phyloP scores from a whole-genome alignment of 495 filamentous ascomycete species.

The Friedmanniomyces endolithicus region DNA sequence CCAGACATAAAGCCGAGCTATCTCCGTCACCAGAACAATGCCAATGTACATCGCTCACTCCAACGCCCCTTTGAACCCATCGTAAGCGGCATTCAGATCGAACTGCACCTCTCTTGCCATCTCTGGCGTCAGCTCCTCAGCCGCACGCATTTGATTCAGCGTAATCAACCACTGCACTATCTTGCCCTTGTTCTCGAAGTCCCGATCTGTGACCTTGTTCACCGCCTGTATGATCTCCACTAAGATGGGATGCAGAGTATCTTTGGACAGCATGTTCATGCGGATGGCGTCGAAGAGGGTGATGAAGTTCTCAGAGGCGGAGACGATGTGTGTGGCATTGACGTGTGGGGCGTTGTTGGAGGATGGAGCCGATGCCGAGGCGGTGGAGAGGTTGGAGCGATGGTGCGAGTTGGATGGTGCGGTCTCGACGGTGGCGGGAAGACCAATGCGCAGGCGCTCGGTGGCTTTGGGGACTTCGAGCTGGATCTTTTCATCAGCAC shows the following conservation, averaged over 20 bases:
- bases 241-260: conserved; percentile 84
- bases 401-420: conserved; percentile 38
- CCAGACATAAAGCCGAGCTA: not conserved
- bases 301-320: conserved; percentile 94
- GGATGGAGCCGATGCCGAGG: conserved; percentile 15
- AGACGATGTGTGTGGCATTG: conserved; percentile 59
- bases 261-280: conserved; percentile 80
- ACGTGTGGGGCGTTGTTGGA: conserved; percentile 35
- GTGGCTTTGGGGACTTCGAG: conserved; percentile 91
- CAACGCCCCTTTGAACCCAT: conserved; percentile 72
- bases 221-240: conserved; percentile 92
- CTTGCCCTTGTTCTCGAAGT: conserved; percentile 89
- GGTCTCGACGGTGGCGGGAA: conserved; percentile 52
- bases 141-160: conserved; percentile 92
- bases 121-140: conserved; percentile 76
- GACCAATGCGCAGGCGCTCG: conserved; percentile 78
- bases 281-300: conserved; percentile 91
- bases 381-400: conserved; percentile 28
- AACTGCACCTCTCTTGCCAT: conserved; percentile 77
- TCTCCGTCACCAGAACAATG: not conserved
- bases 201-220: conserved; percentile 84
- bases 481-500: conserved; percentile 33
- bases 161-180: conserved; percentile 97
- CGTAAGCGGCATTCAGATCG: conserved; percentile 81
- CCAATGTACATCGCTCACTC: conserved; percentile 18